phyloP scores from a whole-genome alignment of 1,139 yeast genomes.

The Martiniozyma asiatica region DNA sequence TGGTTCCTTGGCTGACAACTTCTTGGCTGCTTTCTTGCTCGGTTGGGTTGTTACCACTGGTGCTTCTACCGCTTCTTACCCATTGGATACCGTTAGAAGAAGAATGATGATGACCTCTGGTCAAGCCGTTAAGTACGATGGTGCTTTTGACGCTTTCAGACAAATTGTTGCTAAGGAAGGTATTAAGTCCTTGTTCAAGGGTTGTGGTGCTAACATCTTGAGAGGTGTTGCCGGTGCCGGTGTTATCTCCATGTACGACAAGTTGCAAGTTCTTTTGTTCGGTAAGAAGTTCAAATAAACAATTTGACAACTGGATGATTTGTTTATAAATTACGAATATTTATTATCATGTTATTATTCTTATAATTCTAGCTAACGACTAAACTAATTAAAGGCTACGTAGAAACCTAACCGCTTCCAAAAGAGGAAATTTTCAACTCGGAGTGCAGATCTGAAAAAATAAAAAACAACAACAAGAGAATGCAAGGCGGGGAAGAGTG shows the following conservation, averaged over 20 bases:
- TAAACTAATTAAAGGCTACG: no score
- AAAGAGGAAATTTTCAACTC: neutral
- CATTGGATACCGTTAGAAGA: conserved; percentile 75
- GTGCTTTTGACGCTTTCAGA: conserved; percentile 63
- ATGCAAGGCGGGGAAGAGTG: no score
- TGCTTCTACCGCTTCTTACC: conserved; percentile 73
- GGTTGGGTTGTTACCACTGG: conserved; percentile 75
- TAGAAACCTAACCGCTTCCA: neutral
- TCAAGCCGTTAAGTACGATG: conserved; percentile 65
- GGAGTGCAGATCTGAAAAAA: no score
- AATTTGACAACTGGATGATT: conserved; percentile 7
- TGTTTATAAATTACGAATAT: conserved; percentile 10
- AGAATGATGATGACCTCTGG: conserved; percentile 86
- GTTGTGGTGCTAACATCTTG: conserved; percentile 80
- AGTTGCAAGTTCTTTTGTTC: conserved; percentile 59
- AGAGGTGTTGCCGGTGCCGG: conserved; percentile 88
- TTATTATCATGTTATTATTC: conserved; percentile 4
- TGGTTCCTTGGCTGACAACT: conserved; percentile 60
- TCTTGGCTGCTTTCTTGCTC: conserved; percentile 63
- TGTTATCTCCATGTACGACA: conserved; percentile 72
- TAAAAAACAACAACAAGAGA: no score
- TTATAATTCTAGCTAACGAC: no score
- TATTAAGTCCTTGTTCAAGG: conserved; percentile 62
- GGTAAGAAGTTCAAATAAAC: conserved; percentile 57
- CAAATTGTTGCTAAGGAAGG: conserved; percentile 69